Conservation (phyloP, 208 protist genomes). For the Blastocrithidia nonstop region DNA sequence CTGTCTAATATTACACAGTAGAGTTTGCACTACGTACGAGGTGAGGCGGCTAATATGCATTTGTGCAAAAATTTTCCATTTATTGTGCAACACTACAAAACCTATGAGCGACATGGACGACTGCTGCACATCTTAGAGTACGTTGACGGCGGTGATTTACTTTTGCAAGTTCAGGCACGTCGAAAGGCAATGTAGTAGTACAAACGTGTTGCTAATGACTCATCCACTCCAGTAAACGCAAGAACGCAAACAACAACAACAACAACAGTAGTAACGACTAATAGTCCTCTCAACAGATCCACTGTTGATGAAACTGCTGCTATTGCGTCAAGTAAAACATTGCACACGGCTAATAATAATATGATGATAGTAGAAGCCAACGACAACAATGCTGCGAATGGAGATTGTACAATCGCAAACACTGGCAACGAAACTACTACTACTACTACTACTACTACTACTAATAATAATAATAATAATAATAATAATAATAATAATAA, state of each 20-base stretch:
- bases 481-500: no score
- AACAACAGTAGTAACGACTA: constrained; percentile 1
- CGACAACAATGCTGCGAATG: neutral
- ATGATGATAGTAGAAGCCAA: no score
- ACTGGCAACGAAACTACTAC: neutral
- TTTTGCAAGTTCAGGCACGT: constrained; percentile 37
- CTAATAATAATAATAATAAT: no score
- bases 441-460: constrained; percentile 7
- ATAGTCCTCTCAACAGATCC: no score
- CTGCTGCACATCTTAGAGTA: constrained; percentile 61
- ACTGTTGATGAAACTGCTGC: no score
- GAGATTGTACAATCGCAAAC: neutral
- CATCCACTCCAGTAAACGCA: no score
- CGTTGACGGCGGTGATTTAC: constrained; percentile 62
- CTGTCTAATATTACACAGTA: constrained; percentile 18
- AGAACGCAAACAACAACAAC: neutral
- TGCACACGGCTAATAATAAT: no score
- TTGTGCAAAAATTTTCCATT: constrained; percentile 39
- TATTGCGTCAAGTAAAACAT: no score
- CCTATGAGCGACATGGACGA: constrained; percentile 14
- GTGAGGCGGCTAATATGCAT: constrained; percentile 44
- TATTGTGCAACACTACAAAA: constrained; percentile 43
- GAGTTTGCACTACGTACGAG: no score
- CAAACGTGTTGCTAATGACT: neutral
- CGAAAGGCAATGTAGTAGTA: constrained; percentile 3